Evolutionary conservation across 495 filamentous ascomycete species (phyloP), one percentile per base, ranked within the genome.

Genomic region (Daldinia caldariorum): DNA sequence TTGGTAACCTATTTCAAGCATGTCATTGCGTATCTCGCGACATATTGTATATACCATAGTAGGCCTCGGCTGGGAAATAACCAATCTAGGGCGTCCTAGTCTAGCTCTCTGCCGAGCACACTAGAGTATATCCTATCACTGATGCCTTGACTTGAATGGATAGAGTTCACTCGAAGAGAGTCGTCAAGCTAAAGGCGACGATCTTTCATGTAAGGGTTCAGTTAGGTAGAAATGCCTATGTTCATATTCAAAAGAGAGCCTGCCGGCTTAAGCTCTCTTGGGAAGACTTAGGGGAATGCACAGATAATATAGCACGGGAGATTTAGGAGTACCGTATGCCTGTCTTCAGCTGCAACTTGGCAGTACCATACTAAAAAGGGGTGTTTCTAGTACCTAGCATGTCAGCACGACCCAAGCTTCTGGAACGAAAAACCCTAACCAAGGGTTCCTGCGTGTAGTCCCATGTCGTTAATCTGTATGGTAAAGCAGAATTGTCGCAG

Each of bases 391-490:
- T 49, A 22, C 35, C 56, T 61, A 34, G 45, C 20, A 49, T 58
- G n/a, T 55, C 22, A 50, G 31, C 34, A 62, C 54, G 31, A 41
- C 13, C 43, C 69, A 67, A 29, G 55, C 39, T 6, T 53, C 49
- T 47, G 63, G 69, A 55, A 71, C 53, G 8, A 51, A 61, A 61
- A 4, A 55, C 31, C 16, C 45, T 41, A 58, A 59, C 55, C 38
- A 5, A 31, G 32, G 13, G 67, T 59, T 59, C 58, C 55, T 67
- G 63, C 43, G 54, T 60, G n/a, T 18, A 20, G 13, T 50, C 61
- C 67, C 61, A 63, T 70, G 67, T 45, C n/a, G 2, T 59, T 56
- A 57, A 58, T 50, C 39, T 10, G n/a, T 8, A 29, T 62, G 12
- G 22, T 67, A 60, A 60, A 47, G 29, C 32, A 47, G 43, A n/a